Evolutionary conservation across 768 basidiomycete genomes (phyloP).

Genomic region (Collybia sp.): DNA sequence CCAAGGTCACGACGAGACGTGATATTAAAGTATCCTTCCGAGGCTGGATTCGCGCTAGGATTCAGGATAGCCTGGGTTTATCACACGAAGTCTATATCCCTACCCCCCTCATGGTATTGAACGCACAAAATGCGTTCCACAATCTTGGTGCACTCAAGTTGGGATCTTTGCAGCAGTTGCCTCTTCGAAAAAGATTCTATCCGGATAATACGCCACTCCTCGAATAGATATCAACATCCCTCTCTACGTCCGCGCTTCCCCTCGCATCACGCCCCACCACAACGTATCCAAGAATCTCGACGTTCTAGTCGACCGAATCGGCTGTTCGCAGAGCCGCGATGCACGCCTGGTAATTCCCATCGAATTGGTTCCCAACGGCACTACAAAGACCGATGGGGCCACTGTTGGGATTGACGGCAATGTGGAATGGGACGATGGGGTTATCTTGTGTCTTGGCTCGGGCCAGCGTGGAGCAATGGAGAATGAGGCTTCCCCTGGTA

Average conservation of each 20-base stretch:
- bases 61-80: constrained; percentile 20
- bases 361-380: constrained; percentile 16
- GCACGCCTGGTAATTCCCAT: constrained; percentile 23
- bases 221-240: constrained; percentile 26
- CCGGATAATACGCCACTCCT: constrained; percentile 19
- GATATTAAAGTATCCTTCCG: constrained; percentile 18
- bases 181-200: constrained; percentile 34
- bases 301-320: constrained; percentile 12
- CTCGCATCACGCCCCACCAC: constrained; percentile 16
- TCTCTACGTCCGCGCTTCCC: constrained; percentile 13
- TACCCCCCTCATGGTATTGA: no score
- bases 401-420: constrained; percentile 25
- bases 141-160: constrained; percentile 9
- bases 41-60: constrained; percentile 15
- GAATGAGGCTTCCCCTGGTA: constrained; percentile 14
- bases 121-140: constrained; percentile 13
- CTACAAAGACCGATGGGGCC: constrained; percentile 17
- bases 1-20: constrained; percentile 24
- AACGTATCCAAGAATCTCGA: constrained; percentile 28
- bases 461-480: no score
- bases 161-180: no score
- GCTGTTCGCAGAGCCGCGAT: constrained; percentile 12
- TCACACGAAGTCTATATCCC: not conserved
- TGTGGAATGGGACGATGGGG: constrained; percentile 19
- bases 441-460: constrained; percentile 18